Percentiles rank a stretch among this genome's conserved stretches.
Conservation (phyloP, 164 flowering plant genomes). For the Tetracentron sinense region DNA sequence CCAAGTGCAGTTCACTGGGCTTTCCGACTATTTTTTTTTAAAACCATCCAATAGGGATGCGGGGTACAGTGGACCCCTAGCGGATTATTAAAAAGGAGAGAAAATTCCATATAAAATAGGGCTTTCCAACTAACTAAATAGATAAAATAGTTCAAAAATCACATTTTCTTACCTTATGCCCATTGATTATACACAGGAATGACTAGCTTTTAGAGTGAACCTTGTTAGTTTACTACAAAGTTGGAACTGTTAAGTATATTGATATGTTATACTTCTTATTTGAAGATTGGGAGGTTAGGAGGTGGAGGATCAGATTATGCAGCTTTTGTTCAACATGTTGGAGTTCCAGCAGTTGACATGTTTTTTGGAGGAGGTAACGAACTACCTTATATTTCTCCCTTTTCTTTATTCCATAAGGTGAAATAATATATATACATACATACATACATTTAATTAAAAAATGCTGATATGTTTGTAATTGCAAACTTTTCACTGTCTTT, state of each 20-base stretch:
- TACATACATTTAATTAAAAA: too few species aligned
- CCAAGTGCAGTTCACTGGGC: neutral
- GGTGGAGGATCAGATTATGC: constrained; percentile 68
- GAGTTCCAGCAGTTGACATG: constrained; percentile 60
- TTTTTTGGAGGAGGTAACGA: constrained; percentile 51
- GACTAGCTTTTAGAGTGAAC: neutral
- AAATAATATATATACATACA: too few species aligned
- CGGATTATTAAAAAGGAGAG: too few species aligned
- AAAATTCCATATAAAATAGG: too few species aligned
- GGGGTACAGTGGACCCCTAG: too few species aligned
- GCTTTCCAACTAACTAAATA: too few species aligned
- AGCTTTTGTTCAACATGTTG: constrained; percentile 70
- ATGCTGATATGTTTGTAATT: too few species aligned
- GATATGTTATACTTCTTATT: neutral
- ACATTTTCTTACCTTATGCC: too few species aligned
- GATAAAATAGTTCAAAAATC: neutral
- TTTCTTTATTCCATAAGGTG: neutral
- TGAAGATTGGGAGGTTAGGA: constrained; percentile 52
- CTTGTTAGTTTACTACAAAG: neutral
- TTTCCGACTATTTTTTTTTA: too few species aligned
- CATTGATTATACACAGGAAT: neutral
- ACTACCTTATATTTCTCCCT: neutral
- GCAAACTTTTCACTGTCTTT: too few species aligned
- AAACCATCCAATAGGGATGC: too few species aligned
- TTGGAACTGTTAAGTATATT: neutral